A percentile compares a stretch with the other conserved stretches of the same genome.
These are phyloP conservation scores for Trametes meyenii DNA, from an alignment of 768 basidiomycete genomes.

Conservation along the genomic window DNA sequence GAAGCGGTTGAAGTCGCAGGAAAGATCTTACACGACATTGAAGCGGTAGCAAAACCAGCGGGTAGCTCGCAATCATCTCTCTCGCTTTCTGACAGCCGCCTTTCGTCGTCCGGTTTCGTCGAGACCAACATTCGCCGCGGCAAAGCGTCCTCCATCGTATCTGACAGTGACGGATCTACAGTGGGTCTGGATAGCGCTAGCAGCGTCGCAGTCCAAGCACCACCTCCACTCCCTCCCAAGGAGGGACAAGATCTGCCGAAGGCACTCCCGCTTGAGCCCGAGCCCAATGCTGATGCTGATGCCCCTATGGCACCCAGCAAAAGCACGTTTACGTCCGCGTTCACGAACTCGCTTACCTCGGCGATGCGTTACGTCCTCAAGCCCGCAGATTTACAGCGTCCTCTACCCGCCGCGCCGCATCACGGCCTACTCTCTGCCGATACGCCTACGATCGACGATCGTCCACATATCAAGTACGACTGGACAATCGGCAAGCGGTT, in stretches of 20 bases:
- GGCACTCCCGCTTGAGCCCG: background rate
- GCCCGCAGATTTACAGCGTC: constrained; percentile 36
- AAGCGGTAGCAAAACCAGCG: constrained; percentile 30
- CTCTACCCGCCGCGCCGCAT: constrained; percentile 41
- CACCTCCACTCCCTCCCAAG: constrained; percentile 25
- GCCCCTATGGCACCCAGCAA: constrained; percentile 7
- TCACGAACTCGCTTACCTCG: constrained; percentile 56
- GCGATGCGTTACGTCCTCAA: constrained; percentile 64
- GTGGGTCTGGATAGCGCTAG: constrained; percentile 25
- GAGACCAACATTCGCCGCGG: constrained; percentile 42
- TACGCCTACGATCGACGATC: constrained; percentile 56
- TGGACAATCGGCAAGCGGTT: constrained; percentile 76
- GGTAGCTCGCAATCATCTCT: constrained; percentile 29
- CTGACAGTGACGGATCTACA: constrained; percentile 45
- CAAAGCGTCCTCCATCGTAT: constrained; percentile 45
- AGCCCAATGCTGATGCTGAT: constrained; percentile 11
- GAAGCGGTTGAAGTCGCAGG: constrained; percentile 44
- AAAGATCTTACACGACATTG: constrained; percentile 50
- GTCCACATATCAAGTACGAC: constrained; percentile 83
- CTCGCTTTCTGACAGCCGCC: constrained; percentile 19
- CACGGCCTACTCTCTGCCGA: constrained; percentile 51
- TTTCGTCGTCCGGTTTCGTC: constrained; percentile 33
- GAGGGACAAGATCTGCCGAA: constrained; percentile 4
- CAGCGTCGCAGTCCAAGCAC: constrained; percentile 18
- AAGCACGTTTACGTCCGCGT: constrained; percentile 39